Base-by-base conservation (phyloP, 2,329 filamentous ascomycete genomes). In the Calcarisporium arbuscula region DNA sequence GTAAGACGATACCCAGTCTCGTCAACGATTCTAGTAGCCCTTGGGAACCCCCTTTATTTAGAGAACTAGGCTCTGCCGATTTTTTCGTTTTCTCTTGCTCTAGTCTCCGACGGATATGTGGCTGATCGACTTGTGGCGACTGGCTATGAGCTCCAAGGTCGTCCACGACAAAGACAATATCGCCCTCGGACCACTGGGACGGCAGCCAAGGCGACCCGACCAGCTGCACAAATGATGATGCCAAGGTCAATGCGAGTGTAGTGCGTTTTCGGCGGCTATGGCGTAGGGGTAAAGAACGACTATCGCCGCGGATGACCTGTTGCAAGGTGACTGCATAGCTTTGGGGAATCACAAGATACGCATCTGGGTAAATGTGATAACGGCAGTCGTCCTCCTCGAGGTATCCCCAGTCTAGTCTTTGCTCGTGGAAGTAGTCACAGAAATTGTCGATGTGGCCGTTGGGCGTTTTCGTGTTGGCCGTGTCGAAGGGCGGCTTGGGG, bases 201-300 rank as follows among this genome's bases (percentile, higher is more conserved):
- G 43, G 29, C 7, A 54, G 34, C 51, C 51, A 56, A 1, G 47
- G 47, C 0, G 49, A 44, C 4, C 45, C 43, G 0, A 48, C 32
- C 0, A 55, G 38, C 28, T 55, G 52, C 2, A 56, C 35, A 26
- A 52, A 52, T 2, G 48, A 52, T 1, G 49, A 54, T 3, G 50
- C 45, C 6, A 54, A 12, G 5, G 32, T 45, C 0, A 56, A 28
- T 1, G 53, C 41, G 2, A 55, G 27, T 1, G 30, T 22, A 21
- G 44, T 51, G 2, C 50, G 42, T 19, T 52, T 37, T n/a, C 31
- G 26, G 4, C 48, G 42, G 18, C 29, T 48, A n/a, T n/a, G n/a
- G n/a, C n/a, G n/a, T n/a, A n/a, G n/a, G 1, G 44, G 44, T 0
- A 16, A 19, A 6, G 33, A 38, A 20, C 12, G 9, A 14, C 33